Conservation (phyloP, 371 early-diverging fungal genomes). For the Cokeromyces recurvatus region DNA sequence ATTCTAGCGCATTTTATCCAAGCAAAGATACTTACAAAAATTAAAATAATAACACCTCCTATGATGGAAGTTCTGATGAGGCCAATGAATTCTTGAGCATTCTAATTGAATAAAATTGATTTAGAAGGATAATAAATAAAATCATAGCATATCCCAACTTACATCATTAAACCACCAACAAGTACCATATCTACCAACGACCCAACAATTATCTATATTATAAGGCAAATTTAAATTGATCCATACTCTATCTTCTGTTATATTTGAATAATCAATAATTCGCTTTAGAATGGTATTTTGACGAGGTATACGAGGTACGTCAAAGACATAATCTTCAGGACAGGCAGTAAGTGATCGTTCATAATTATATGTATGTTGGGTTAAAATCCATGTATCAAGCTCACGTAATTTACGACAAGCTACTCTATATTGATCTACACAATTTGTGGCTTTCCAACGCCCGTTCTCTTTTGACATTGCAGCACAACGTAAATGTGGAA, state of each 20-base stretch:
- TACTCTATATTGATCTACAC: constrained; percentile 17
- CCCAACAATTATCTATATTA: constrained; percentile 26
- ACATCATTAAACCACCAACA: constrained; percentile 39
- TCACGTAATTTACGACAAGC: constrained; percentile 25
- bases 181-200: constrained; percentile 22
- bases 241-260: constrained; percentile 20
- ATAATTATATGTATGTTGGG: constrained; percentile 20
- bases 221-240: constrained; percentile 30
- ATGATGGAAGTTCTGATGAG: constrained; percentile 35
- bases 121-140: background rate
- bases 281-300: constrained; percentile 22
- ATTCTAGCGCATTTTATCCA: constrained; percentile 40
- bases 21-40: constrained; percentile 29
- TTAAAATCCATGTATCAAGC: constrained; percentile 29
- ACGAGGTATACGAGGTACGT: constrained; percentile 21
- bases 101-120: background rate
- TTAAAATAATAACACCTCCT: constrained; percentile 33
- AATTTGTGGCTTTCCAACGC: constrained; percentile 30
- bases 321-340: constrained; percentile 30
- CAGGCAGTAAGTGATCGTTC: constrained; percentile 27
- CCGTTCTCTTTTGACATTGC: constrained; percentile 24
- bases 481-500: constrained; percentile 16
- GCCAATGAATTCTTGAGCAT: constrained; percentile 6
- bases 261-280: background rate
- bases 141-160: constrained; percentile 5